Evolutionary conservation across 371 early-diverging fungal genomes (phyloP), one percentile per base, ranked within the genome.

Genomic region (Pancytospora philotis): DNA sequence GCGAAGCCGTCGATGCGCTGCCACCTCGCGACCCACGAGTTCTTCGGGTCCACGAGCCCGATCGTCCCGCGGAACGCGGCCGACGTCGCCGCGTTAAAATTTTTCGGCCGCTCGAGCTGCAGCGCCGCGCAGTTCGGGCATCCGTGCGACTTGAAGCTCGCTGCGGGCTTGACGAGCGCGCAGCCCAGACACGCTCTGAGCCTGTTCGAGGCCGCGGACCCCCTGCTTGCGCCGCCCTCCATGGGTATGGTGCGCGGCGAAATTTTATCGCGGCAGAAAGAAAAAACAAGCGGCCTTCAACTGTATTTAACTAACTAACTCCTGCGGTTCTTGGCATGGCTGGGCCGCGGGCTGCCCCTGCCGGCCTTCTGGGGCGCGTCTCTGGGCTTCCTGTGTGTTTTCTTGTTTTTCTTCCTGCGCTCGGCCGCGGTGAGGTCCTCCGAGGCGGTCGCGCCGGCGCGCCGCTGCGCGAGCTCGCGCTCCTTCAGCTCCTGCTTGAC

Each of bases 1-100:
- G 49, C 62, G 56, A 41, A 76, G 49, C 34, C 56, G 36, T 63
- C 65, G 30, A 76, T 58, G 38, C 80, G 72, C 51, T 79, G 82
- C 82, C 82, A 81, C 53, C 76, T 79, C 27, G 75, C 77, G 27
- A 79, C 73, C 82, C 82, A 81, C 32, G 73, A 73, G 4, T 53
- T 64, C 25, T 69, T 64, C 30, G 74, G 62, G 45, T 79, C 48
- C 3, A 67, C 8, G 25, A 77, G n/a, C 6, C 65, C 68, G 27
- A 79, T 72, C 1, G 77, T 30, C 27, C 81, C 81, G 57, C 63
- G 66, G 51, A 69, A 79, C 19, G 41, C 66, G 32, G 56, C 64
- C 3, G 72, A 57, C 22, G 74, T 74, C 38, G 71, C 60, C 4
- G 73, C 69, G 30, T 64, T 32, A 34, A 76, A 55, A 62, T 80